Evolutionary conservation across 495 filamentous ascomycete genomes (phyloP).

Genomic region (Hyaloscypha bicolor): DNA sequence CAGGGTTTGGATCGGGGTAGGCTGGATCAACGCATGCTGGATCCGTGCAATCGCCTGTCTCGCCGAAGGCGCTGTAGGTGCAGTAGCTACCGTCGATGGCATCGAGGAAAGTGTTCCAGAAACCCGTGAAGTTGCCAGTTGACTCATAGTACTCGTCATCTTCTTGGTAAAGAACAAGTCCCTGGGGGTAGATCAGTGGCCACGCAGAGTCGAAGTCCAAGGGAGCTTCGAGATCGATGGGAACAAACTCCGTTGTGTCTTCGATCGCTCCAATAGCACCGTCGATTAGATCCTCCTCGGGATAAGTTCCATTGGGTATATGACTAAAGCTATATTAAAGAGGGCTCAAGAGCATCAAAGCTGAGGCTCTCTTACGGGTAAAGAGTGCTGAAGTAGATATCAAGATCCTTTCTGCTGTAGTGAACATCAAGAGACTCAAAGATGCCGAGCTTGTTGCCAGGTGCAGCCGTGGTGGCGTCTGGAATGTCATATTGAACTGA

Average conservation of each 20-base stretch:
- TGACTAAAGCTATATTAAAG: background rate
- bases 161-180: conserved; percentile 39
- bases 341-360: background rate
- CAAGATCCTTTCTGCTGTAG: conserved; percentile 29
- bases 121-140: conserved; percentile 23
- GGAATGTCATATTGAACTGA: conserved; percentile 48
- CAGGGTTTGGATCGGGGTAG: conserved; percentile 42
- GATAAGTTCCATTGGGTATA: conserved; percentile 32
- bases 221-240: conserved; percentile 26
- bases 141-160: conserved; percentile 27
- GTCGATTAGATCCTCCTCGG: conserved; percentile 25
- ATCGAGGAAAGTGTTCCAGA: conserved; percentile 44
- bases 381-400: conserved; percentile 28
- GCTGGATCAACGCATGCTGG: conserved; percentile 38
- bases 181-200: conserved; percentile 43
- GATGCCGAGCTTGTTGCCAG: conserved; percentile 48
- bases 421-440: conserved; percentile 43
- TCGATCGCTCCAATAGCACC: conserved; percentile 28
- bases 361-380: conserved; percentile 23
- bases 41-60: conserved; percentile 39
- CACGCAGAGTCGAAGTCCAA: conserved; percentile 29
- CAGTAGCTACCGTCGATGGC: conserved; percentile 46
- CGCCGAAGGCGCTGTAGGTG: conserved; percentile 34
- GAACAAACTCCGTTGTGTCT: conserved; percentile 18
- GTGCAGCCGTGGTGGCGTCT: conserved; percentile 37